These are phyloP conservation scores for Sphagnum contortum DNA, from an alignment of 225 moss, liverwort and hornwort species.

Conservation along the genomic window DNA sequence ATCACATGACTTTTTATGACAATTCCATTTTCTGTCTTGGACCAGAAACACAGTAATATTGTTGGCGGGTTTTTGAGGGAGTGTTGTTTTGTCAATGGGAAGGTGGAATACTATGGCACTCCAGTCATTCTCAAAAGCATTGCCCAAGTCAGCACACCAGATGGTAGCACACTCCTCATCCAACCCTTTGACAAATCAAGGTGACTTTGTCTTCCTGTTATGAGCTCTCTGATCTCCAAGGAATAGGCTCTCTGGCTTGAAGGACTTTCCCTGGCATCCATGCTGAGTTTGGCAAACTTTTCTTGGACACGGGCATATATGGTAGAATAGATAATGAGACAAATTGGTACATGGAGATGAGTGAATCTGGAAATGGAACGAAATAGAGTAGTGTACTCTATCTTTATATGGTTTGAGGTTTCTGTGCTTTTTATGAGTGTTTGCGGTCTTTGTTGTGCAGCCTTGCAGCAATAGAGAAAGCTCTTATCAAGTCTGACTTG, in stretches of 20 bases:
- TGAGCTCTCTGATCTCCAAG: neutral
- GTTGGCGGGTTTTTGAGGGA: too few species aligned
- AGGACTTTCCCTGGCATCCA: neutral
- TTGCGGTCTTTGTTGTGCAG: conserved; percentile 24
- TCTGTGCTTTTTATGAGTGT: neutral
- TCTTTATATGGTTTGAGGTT: neutral
- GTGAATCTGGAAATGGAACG: too few species aligned
- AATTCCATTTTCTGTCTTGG: neutral
- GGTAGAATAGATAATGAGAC: neutral
- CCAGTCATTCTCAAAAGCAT: conserved; percentile 84
- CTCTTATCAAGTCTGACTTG: conserved; percentile 79
- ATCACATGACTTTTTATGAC: neutral
- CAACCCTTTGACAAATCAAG: conserved; percentile 96
- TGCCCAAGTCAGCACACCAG: conserved; percentile 86
- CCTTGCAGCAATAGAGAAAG: conserved; percentile 75
- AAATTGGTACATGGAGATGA: too few species aligned
- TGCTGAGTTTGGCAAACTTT: neutral
- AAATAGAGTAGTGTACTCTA: too few species aligned
- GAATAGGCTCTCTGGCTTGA: neutral
- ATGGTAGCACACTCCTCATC: conserved; percentile 84
- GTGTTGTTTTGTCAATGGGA: neutral
- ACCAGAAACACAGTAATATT: neutral
- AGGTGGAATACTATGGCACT: conserved; percentile 95
- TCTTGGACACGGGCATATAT: neutral
- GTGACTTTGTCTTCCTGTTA: conserved; percentile 17